phyloP scores from a whole-genome alignment of 352 stramenopile species.

The Phytopythium ostracodes region DNA sequence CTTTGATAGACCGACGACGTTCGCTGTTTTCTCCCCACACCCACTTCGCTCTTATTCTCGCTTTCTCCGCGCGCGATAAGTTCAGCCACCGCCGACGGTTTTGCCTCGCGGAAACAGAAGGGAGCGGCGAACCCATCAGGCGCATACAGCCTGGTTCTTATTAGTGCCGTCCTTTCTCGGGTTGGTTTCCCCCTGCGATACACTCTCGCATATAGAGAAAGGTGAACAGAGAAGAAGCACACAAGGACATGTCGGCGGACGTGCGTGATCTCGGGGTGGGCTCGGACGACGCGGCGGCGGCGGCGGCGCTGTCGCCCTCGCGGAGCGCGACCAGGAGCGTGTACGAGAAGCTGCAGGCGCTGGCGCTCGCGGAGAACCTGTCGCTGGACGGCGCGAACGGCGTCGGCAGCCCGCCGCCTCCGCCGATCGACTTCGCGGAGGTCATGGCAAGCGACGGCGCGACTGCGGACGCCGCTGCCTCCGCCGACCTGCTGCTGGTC shows the following conservation, averaged over 20 bases:
- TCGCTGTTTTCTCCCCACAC: no score
- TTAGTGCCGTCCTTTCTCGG: neutral
- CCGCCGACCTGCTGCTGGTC: slow-evolving; percentile 5
- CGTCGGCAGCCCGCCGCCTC: slow-evolving; percentile 18
- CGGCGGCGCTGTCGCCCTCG: slow-evolving; percentile 5
- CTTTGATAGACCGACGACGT: no score
- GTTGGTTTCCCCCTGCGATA: neutral
- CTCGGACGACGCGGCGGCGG: neutral
- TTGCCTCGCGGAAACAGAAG: neutral
- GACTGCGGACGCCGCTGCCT: neutral
- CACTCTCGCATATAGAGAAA: slow-evolving; percentile 39
- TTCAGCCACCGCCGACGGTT: neutral
- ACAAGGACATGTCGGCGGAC: slow-evolving; percentile 27
- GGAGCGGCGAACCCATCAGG: neutral
- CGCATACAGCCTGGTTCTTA: neutral
- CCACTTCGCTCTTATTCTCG: neutral
- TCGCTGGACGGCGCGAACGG: slow-evolving; percentile 23
- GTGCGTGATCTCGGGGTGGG: no score
- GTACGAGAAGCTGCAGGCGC: slow-evolving; percentile 52
- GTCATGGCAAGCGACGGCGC: neutral
- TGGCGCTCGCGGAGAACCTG: slow-evolving; percentile 42
- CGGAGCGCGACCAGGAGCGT: slow-evolving; percentile 26
- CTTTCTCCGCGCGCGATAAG: neutral
- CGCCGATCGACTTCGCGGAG: slow-evolving; percentile 7
- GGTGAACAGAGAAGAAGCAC: slow-evolving; percentile 44